Evolutionary conservation across 2,329 filamentous ascomycete species (phyloP).

Genomic region (Mycosphaerella arachidis): DNA sequence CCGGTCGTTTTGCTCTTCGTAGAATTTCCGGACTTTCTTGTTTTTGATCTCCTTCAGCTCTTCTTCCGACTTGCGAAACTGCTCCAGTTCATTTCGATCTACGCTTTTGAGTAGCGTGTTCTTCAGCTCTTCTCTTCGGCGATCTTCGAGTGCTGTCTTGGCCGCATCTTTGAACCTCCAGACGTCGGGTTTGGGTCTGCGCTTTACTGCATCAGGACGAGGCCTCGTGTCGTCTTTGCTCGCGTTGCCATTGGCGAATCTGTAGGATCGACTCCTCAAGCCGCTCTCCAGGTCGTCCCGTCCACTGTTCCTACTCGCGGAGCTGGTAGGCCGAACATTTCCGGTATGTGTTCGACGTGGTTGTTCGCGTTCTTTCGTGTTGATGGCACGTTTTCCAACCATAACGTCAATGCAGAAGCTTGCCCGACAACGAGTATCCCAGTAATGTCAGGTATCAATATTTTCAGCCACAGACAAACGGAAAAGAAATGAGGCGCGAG

Average conservation of each 20-base stretch:
- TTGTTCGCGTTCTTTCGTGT: not conserved
- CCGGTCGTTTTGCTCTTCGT: constrained; percentile 51
- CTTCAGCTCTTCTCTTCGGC: constrained; percentile 47
- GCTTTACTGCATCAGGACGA: constrained; percentile 17
- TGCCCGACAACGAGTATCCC: not conserved
- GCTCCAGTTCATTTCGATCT: constrained; percentile 45
- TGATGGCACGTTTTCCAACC: constrained; percentile 30
- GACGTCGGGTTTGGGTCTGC: constrained; percentile 26
- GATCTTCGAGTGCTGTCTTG: constrained; percentile 43
- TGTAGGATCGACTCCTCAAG: not conserved
- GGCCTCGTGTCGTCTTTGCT: constrained; percentile 16
- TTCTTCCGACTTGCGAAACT: constrained; percentile 49
- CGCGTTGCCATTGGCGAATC: constrained; percentile 11
- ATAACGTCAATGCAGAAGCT: constrained; percentile 10
- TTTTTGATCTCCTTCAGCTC: constrained; percentile 51
- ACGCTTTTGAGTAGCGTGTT: constrained; percentile 45
- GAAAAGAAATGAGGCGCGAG: not conserved
- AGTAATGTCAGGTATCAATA: not conserved
- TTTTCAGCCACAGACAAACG: not conserved
- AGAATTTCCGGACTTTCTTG: constrained; percentile 52
- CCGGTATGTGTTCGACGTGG: constrained; percentile 1
- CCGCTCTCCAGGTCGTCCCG: constrained; percentile 16
- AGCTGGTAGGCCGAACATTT: constrained; percentile 6
- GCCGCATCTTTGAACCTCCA: constrained; percentile 48
- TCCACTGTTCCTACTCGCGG: not conserved